phyloP scores from a whole-genome alignment of 2,329 filamentous ascomycete genomes.

The Pseudocercospora cruenta region DNA sequence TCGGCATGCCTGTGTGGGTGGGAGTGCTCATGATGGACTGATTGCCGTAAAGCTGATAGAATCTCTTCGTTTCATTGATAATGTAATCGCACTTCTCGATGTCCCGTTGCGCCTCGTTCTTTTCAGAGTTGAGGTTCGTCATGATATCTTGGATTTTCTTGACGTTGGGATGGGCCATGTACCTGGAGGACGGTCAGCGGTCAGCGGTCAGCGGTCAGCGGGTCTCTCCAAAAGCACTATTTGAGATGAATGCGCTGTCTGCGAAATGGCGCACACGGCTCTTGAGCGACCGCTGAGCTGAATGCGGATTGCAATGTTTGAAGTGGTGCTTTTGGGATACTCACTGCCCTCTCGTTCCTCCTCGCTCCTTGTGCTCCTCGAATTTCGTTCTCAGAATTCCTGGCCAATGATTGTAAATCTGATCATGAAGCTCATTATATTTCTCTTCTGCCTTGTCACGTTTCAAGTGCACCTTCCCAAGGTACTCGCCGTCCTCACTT shows the following conservation, averaged over 20 bases:
- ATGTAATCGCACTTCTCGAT: conserved; percentile 4
- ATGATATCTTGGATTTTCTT: neutral
- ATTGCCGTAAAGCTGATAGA: neutral
- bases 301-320: neutral
- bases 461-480: conserved; percentile 17
- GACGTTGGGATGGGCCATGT: neutral
- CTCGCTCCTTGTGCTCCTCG: neutral
- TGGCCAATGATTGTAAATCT: neutral
- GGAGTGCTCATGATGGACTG: neutral
- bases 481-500: conserved; percentile 14
- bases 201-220: no score
- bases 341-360: neutral
- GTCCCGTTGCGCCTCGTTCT: neutral
- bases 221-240: no score
- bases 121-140: neutral
- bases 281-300: no score
- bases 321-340: neutral
- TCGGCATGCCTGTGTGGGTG: neutral
- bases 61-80: neutral
- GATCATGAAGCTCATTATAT: neutral
- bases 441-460: neutral
- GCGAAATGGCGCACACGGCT: no score
- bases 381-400: neutral
- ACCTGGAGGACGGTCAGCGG: neutral
- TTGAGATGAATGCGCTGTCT: no score